phyloP scores from a whole-genome alignment of 1,139 yeast genomes.

The Pichia sp. region DNA sequence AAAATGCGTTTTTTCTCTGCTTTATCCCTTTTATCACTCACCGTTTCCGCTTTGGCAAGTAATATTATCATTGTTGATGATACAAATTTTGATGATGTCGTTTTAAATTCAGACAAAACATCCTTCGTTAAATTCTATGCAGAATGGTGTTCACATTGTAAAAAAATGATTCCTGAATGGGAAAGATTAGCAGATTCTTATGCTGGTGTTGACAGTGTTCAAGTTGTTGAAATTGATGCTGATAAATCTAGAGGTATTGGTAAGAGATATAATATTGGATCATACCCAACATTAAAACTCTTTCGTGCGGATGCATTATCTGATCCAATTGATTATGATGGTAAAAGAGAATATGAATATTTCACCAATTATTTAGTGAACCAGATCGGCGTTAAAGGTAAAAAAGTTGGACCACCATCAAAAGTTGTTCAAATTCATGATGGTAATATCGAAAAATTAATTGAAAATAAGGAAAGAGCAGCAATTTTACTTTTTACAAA shows the following conservation, averaged over 20 bases:
- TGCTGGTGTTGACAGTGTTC: constrained; percentile 40
- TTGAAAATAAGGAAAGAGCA: constrained; percentile 29
- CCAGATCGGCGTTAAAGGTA: constrained; percentile 19
- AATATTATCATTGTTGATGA: constrained; percentile 30
- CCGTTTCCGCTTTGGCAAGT: constrained; percentile 8
- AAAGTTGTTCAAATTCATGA: constrained; percentile 29
- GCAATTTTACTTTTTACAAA: constrained; percentile 37
- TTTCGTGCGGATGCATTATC: constrained; percentile 42
- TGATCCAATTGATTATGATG: constrained; percentile 44
- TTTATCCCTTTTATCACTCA: background rate
- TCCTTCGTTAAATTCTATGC: constrained; percentile 73
- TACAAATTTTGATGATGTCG: constrained; percentile 48
- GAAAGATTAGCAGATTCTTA: constrained; percentile 52
- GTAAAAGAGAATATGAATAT: constrained; percentile 40
- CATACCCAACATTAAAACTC: constrained; percentile 60
- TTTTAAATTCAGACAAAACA: constrained; percentile 50
- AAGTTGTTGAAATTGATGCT: constrained; percentile 60
- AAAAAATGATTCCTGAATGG: constrained; percentile 56
- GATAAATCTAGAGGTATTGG: constrained; percentile 53
- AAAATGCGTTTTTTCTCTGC: constrained; percentile 6
- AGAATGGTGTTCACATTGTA: constrained; percentile 79
- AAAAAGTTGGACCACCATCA: constrained; percentile 17
- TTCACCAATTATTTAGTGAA: constrained; percentile 41
- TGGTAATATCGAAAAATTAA: constrained; percentile 32
- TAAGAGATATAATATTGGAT: constrained; percentile 49